Conservation (phyloP, 2,329 filamentous ascomycete species). For the Myotisia sp. region DNA sequence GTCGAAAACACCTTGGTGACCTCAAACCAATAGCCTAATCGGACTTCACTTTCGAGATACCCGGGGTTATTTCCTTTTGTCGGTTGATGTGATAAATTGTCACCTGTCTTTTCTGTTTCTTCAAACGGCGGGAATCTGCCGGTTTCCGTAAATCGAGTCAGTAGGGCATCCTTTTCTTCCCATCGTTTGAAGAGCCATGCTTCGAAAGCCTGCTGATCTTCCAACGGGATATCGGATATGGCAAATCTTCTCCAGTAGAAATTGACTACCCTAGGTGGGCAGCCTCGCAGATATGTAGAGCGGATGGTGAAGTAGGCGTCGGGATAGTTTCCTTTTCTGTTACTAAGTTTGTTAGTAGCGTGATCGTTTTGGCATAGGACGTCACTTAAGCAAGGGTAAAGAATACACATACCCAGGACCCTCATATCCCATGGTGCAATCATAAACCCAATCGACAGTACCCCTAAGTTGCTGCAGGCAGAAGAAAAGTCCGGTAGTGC, state of each 20-base stretch:
- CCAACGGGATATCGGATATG: constrained; percentile 64
- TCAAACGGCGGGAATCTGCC: constrained; percentile 62
- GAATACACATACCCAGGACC: constrained; percentile 61
- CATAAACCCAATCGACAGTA: constrained; percentile 51
- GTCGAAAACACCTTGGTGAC: constrained; percentile 24
- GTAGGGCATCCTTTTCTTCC: constrained; percentile 79
- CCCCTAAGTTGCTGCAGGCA: constrained; percentile 45
- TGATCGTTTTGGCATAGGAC: constrained; percentile 4
- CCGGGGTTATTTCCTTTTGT: constrained; percentile 10
- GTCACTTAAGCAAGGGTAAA: background rate
- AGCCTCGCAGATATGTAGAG: constrained; percentile 77
- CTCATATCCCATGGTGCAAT: constrained; percentile 89
- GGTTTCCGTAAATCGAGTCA: constrained; percentile 67
- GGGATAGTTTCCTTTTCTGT: constrained; percentile 64
- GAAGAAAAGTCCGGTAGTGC: constrained; percentile 47
- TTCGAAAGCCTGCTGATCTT: constrained; percentile 61
- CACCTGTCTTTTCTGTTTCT: constrained; percentile 32
- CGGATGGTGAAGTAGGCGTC: constrained; percentile 78
- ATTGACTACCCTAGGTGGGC: constrained; percentile 86
- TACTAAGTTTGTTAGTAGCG: constrained; percentile 4
- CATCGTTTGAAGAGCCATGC: constrained; percentile 73
- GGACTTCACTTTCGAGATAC: constrained; percentile 25
- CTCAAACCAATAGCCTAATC: constrained; percentile 22
- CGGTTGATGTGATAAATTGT: constrained; percentile 16
- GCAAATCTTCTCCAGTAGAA: constrained; percentile 89